Percentiles rank a stretch among this genome's conserved stretches.
Conservation (phyloP, 495 filamentous ascomycete species). For the Neurospora sp. region DNA sequence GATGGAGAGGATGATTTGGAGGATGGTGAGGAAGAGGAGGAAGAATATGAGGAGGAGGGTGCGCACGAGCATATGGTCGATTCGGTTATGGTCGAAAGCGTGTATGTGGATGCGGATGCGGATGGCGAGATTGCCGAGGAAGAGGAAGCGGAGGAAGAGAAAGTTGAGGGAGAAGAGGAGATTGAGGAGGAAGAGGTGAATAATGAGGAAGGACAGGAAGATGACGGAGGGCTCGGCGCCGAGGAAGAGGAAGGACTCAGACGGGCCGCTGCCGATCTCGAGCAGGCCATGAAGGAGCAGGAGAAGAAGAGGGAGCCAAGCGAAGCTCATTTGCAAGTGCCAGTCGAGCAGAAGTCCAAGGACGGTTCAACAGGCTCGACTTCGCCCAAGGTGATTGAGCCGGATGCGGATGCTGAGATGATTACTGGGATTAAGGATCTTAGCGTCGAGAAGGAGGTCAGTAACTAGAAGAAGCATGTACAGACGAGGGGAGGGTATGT, state of each 20-base stretch:
- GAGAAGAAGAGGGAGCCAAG: background rate
- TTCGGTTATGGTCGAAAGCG: conserved; percentile 17
- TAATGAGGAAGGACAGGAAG: background rate
- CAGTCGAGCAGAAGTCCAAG: background rate
- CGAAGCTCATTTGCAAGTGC: background rate
- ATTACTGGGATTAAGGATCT: conserved; percentile 41
- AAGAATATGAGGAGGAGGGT: conserved; percentile 19
- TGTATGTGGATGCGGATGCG: conserved; percentile 25
- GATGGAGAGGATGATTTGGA: conserved; percentile 27
- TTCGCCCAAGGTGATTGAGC: conserved; percentile 10
- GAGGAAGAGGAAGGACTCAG: background rate
- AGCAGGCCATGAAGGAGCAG: background rate
- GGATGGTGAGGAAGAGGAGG: conserved; percentile 27
- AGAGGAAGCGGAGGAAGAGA: conserved; percentile 23
- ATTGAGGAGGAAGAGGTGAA: background rate
- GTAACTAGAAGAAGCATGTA: conserved; percentile 1
- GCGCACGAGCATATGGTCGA: conserved; percentile 17
- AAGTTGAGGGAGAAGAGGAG: background rate
- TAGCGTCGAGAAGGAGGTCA: conserved; percentile 22
- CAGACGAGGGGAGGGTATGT: background rate
- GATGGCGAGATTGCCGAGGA: conserved; percentile 30
- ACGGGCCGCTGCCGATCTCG: background rate
- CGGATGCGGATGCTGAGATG: conserved; percentile 37
- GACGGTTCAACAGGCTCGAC: background rate
- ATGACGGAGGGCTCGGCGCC: background rate